Conservation (phyloP, 306 rosid genomes). For the Quercus mongolica region DNA sequence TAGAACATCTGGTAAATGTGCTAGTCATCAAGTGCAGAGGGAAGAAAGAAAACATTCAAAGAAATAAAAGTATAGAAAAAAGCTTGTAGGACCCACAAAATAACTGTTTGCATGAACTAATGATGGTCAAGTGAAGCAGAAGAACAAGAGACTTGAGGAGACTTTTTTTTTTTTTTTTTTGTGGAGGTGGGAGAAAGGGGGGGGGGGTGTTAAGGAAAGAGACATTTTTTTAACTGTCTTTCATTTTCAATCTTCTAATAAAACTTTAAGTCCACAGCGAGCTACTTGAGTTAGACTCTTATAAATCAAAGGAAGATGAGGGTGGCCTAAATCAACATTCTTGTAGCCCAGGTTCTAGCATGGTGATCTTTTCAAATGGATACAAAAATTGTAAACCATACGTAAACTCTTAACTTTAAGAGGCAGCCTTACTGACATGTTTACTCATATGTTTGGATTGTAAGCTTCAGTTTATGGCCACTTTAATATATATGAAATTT, state of each 20-base stretch:
- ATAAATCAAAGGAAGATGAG: neutral
- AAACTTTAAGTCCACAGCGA: neutral
- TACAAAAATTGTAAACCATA: neutral
- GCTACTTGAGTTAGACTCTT: neutral
- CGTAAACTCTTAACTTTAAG: neutral
- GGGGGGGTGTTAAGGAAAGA: neutral
- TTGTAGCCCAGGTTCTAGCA: neutral
- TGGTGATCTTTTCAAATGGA: neutral
- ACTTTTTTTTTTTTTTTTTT: neutral
- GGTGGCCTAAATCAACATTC: neutral
- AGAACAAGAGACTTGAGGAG: neutral
- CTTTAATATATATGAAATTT: neutral
- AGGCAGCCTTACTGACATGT: no score
- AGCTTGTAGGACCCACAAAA: neutral
- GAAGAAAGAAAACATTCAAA: neutral
- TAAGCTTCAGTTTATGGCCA: neutral
- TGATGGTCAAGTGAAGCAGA: neutral
- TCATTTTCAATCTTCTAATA: neutral
- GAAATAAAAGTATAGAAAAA: neutral
- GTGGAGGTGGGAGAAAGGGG: no score
- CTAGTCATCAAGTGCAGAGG: neutral
- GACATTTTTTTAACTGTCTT: neutral
- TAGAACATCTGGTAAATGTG: neutral
- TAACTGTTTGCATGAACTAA: neutral
- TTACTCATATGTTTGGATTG: neutral